These are phyloP conservation scores for Xanthoparmelia taractica DNA, from an alignment of 495 filamentous ascomycete species.

Conservation along the genomic window DNA sequence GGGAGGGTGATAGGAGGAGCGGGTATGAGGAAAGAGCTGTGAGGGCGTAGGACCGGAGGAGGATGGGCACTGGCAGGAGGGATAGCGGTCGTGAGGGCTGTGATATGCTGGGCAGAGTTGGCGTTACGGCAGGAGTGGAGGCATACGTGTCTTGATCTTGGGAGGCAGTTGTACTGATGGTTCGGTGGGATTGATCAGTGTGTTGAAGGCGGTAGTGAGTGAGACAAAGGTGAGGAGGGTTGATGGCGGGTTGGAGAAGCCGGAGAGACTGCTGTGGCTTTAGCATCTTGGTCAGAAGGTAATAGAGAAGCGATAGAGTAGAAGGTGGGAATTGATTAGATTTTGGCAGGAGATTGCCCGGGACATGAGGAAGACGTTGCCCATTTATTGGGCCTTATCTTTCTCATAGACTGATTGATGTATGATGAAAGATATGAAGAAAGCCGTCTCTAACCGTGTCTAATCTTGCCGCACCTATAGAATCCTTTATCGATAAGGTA, in stretches of 20 bases:
- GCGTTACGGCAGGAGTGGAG: not conserved
- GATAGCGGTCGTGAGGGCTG: slow-evolving; percentile 47
- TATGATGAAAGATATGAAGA: not conserved
- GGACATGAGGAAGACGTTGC: not conserved
- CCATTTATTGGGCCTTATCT: not conserved
- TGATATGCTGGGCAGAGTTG: not conserved
- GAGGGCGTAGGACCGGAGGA: slow-evolving; percentile 73
- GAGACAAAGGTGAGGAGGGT: not conserved
- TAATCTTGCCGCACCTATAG: not conserved
- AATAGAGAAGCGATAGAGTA: not conserved
- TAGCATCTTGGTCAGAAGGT: not conserved
- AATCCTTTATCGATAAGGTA: not conserved
- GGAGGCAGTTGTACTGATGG: slow-evolving; percentile 15
- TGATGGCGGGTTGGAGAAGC: slow-evolving; percentile 3
- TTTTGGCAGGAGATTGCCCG: not conserved
- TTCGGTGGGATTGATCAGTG: slow-evolving; percentile 3
- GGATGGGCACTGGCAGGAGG: slow-evolving; percentile 60
- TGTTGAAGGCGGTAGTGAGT: slow-evolving; percentile 2
- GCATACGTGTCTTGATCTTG: not conserved
- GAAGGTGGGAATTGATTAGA: not conserved
- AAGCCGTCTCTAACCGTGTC: not conserved
- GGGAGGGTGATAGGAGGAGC: slow-evolving; percentile 59
- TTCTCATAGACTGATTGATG: not conserved
- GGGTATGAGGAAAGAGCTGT: slow-evolving; percentile 74
- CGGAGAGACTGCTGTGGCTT: slow-evolving; percentile 3